These are phyloP conservation scores for Ulmus americana DNA, from an alignment of 331 rosid genomes.

Conservation along the genomic window DNA sequence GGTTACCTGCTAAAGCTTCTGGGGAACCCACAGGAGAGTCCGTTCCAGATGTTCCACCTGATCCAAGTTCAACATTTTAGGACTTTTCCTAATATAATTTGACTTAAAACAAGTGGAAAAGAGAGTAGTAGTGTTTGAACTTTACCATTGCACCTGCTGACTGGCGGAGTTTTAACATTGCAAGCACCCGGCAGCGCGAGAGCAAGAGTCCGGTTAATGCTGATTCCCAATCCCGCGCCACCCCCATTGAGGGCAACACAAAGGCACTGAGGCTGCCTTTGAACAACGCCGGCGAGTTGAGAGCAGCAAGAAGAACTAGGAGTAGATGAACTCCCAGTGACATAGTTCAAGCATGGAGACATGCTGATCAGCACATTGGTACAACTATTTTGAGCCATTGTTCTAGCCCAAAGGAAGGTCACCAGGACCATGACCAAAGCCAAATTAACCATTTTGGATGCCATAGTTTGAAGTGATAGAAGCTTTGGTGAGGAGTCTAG, in stretches of 20 bases:
- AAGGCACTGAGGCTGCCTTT: constrained; percentile 14
- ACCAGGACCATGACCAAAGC: constrained; percentile 13
- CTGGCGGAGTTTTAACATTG: constrained; percentile 19
- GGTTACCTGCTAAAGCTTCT: constrained; percentile 1
- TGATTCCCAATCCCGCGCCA: constrained; percentile 12
- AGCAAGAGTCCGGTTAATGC: constrained; percentile 23
- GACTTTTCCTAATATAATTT: neutral
- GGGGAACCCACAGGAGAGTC: constrained; percentile 15
- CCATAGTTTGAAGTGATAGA: neutral
- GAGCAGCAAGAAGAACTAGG: constrained; percentile 24
- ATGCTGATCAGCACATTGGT: constrained; percentile 17
- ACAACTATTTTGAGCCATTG: constrained; percentile 14
- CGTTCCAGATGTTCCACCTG: neutral
- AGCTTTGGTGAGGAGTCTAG: neutral
- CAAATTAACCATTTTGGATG: constrained; percentile 3
- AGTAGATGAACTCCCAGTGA: constrained; percentile 14
- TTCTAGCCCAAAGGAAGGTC: constrained; percentile 10
- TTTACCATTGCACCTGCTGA: constrained; percentile 19
- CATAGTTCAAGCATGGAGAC: constrained; percentile 23
- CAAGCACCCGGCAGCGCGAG: constrained; percentile 24
- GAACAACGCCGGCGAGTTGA: constrained; percentile 12
- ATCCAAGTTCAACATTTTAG: constrained; percentile 2
- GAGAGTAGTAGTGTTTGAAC: neutral
- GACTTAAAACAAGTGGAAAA: neutral
- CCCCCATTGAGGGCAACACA: constrained; percentile 19